phyloP scores from a whole-genome alignment of 1,139 yeast species.

The Lodderomyces jiufengensis region DNA sequence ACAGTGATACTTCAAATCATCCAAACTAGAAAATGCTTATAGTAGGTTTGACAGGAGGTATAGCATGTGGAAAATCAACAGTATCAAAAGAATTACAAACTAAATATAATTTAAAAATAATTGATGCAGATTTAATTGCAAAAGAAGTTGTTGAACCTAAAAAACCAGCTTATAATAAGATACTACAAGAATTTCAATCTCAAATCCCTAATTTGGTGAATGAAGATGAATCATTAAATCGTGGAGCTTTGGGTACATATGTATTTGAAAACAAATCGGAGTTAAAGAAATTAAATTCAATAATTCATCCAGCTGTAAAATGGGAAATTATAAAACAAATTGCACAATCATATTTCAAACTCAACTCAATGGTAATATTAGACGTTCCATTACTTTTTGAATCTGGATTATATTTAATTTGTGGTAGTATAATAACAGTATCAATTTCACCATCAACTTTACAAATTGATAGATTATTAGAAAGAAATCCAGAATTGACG shows the following conservation, averaged over 20 bases:
- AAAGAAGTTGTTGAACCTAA: conserved; percentile 84
- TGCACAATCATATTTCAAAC: conserved; percentile 50
- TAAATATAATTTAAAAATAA: conserved; percentile 52
- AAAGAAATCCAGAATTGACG: conserved; percentile 65
- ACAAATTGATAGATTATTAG: conserved; percentile 61
- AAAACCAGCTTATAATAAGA: conserved; percentile 59
- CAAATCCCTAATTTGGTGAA: conserved; percentile 54
- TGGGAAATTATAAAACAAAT: conserved; percentile 60
- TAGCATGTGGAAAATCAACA: conserved; percentile 93
- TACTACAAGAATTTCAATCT: conserved; percentile 54
- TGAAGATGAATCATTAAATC: conserved; percentile 49
- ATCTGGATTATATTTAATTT: conserved; percentile 62
- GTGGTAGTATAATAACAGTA: conserved; percentile 73
- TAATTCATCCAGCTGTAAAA: conserved; percentile 90
- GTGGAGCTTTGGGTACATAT: conserved; percentile 72
- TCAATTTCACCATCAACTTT: conserved; percentile 47
- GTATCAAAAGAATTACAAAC: conserved; percentile 62
- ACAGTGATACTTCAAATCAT: background rate
- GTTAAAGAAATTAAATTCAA: conserved; percentile 56
- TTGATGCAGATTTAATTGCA: conserved; percentile 92
- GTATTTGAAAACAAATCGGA: conserved; percentile 69
- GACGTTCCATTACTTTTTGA: conserved; percentile 93
- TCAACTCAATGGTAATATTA: conserved; percentile 56
- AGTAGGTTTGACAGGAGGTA: conserved; percentile 94
- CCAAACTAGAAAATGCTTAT: too few relatives aligned